Base-by-base conservation (phyloP, 495 filamentous ascomycete genomes). In the Daldinia grandis region DNA sequence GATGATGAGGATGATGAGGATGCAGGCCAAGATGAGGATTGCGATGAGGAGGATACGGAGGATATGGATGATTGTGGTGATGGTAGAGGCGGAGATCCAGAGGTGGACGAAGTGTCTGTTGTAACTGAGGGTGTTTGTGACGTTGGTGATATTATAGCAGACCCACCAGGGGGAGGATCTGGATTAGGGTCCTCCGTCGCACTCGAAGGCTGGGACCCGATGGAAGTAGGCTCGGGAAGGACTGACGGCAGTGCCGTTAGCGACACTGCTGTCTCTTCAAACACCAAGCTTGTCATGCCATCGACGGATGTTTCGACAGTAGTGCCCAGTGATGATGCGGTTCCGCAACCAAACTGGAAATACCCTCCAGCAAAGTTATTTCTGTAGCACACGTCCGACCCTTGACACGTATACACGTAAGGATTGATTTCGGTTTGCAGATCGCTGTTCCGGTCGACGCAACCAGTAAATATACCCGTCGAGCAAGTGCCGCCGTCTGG, bases 321-420 rank as follows among this genome's bases (percentile, higher is more conserved):
- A 5, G 81, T 81, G 24, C 75, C 83, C 62, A 80, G 44, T 30
- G 76, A 73, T 58, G 78, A 81, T 17, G 81, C 81, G 14, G 80
- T 83, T 10, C 82, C 83, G 65, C 83, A 85, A 10, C 83, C 83
- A 24, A 73, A 85, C 73, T 84, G 82, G 21, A 74, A 84, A 47
- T 76, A 82, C 9, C 83, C 83, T n/a, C 83, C 82, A 7, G 81
- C 81, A 59, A 80, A 85, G 19, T 76, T 37, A 66, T 85, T 85
- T 71, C 62, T 75, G 70, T 80, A 85, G 63, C 83, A 85, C 15
- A 84, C 80, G 17, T 78, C 49, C 31, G 65, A 66, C 38, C 75
- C 78, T 47, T 75, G 60, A 68, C 83, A 85, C 38, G 81, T 83
- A 69, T 76, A 84, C 24, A 85, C 78, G 56, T 84, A 83, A 19